Conservation (phyloP, 2,329 filamentous ascomycete genomes). For the Metarhizium guizhouense region DNA sequence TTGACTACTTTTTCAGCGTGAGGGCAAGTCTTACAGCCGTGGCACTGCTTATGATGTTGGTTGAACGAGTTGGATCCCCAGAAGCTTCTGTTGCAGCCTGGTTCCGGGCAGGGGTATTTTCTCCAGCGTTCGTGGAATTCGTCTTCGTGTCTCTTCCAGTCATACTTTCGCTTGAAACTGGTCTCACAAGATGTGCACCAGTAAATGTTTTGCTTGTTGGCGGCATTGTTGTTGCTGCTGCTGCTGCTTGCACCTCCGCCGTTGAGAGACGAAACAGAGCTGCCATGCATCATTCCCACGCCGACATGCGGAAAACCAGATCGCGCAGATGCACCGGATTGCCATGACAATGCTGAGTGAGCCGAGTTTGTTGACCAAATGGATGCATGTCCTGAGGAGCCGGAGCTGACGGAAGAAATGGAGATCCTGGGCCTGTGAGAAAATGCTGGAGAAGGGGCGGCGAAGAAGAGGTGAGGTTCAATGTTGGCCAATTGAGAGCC, state of each 20-base stretch:
- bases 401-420: constrained; percentile 41
- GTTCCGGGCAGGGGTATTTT: constrained; percentile 57
- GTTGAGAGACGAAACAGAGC: constrained; percentile 11
- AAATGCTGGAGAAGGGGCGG: constrained; percentile 25
- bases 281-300: constrained; percentile 23
- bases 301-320: constrained; percentile 23
- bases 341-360: constrained; percentile 31
- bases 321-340: constrained; percentile 24
- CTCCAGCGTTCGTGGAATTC: constrained; percentile 61
- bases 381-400: constrained; percentile 39
- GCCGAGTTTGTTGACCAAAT: constrained; percentile 34
- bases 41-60: constrained; percentile 57
- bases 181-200: constrained; percentile 54
- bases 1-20: constrained; percentile 56
- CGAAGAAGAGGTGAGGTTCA: constrained; percentile 22
- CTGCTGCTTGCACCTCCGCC: background rate
- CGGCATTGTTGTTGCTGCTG: background rate
- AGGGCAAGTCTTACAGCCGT: constrained; percentile 55
- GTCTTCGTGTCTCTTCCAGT: constrained; percentile 62
- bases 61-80: constrained; percentile 61
- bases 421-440: constrained; percentile 34
- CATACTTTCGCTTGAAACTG: constrained; percentile 58
- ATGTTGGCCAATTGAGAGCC: constrained; percentile 6
- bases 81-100: constrained; percentile 56
- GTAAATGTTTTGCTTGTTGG: constrained; percentile 37